Base-by-base conservation (phyloP, 2,329 filamentous ascomycete species). In the Colletotrichum coccodes region DNA sequence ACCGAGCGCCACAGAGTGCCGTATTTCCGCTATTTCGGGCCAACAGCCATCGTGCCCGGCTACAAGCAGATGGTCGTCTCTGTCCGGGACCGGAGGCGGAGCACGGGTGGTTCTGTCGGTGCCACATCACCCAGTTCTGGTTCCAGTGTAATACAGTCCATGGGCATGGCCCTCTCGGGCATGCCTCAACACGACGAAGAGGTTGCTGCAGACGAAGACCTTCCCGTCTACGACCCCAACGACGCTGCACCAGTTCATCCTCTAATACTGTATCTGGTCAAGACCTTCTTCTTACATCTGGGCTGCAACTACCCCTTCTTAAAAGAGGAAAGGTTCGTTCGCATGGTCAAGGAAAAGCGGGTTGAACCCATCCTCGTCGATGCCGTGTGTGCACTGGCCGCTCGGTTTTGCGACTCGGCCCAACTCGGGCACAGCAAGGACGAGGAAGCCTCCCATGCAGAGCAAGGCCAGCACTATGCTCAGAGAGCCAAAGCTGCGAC, bases 21-120 rank as follows among this genome's bases (percentile, higher is more conserved):
- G 0, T 97, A 96, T 77, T 97, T 97, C 75, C 87, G 94, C 69
- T 97, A 96, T 79, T 96, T 97, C 76, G 94, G 94, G 0, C 93
- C 94, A 0, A 97, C 94, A 1, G 94, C 94, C 71, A 97, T 97
- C 75, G 93, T 96, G 60, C 94, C 94, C 1, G 94, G 94, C 26
- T 97, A 94, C 82, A 97, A 97, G 79, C 94, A 97, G 78, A 97
- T 97, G 93, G 93, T 97, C 30, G 91, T 92, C 67, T 91, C 92
- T 61, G 89, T 95, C 34, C 87, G 91, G 67, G 90, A 92, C 68
- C 84, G 89, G 68, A 86, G 90, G 28, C 86, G 86, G 28, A 90
- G 90, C 60, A 86, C 84, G 9, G 84, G 81, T 7, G 85, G 84
- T 58, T 91, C 89, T 21, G 86, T 88, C 53, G 88, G 89, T 0